Evolutionary conservation across 257 asterid species (phyloP).

Genomic region (Capsicum pubescens): DNA sequence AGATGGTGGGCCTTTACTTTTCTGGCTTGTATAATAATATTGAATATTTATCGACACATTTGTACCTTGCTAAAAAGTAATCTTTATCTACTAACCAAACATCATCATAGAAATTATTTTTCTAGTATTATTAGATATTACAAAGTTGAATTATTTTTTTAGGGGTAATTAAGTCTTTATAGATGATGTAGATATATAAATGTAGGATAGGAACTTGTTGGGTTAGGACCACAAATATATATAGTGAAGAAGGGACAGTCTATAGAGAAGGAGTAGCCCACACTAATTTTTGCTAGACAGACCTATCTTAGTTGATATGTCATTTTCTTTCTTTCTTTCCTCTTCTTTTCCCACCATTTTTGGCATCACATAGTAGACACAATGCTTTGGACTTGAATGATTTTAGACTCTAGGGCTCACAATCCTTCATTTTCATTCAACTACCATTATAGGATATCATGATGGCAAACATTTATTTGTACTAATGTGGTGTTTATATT

Average conservation of each 20-base stretch:
- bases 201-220: slow-evolving; percentile 29
- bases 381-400: neutral
- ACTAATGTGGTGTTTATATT: neutral
- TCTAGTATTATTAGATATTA: too few species aligned
- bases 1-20: too few species aligned
- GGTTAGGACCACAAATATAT: slow-evolving; percentile 40
- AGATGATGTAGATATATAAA: neutral
- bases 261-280: slow-evolving; percentile 36
- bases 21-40: too few species aligned
- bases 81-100: too few species aligned
- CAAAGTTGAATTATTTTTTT: too few species aligned
- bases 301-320: slow-evolving; percentile 54
- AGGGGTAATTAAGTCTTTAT: neutral
- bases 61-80: too few species aligned
- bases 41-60: too few species aligned
- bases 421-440: neutral
- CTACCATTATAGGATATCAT: neutral
- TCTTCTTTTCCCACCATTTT: slow-evolving; percentile 30
- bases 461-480: neutral
- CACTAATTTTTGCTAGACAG: slow-evolving; percentile 46
- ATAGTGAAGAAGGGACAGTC: slow-evolving; percentile 12
- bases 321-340: slow-evolving; percentile 50
- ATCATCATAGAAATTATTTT: too few species aligned
- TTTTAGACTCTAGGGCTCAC: neutral
- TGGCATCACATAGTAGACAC: slow-evolving; percentile 24